phyloP scores from a whole-genome alignment of 352 stramenopile species.

The Halophytophthora polymorphica region DNA sequence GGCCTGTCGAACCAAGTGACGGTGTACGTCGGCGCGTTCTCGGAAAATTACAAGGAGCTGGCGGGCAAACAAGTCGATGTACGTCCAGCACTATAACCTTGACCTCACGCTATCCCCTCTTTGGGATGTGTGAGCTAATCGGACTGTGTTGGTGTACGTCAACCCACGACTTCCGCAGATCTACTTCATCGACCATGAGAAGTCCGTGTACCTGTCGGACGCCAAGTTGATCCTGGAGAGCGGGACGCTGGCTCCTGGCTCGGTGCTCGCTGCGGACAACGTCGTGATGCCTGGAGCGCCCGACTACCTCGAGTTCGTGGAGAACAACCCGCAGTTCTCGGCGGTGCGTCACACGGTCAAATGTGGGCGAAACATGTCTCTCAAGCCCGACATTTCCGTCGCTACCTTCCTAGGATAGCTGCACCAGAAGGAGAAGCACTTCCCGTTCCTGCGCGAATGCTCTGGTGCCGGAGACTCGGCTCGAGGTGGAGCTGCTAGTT shows the following conservation, averaged over 20 bases:
- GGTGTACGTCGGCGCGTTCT: constrained; percentile 35
- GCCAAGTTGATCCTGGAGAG: constrained; percentile 46
- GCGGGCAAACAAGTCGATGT: constrained; percentile 40
- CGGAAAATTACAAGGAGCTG: constrained; percentile 32
- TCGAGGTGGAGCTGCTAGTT: too few relatives aligned
- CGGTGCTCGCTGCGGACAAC: constrained; percentile 44
- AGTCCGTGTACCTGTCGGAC: constrained; percentile 38
- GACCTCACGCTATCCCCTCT: too few relatives aligned
- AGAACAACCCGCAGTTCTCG: constrained; percentile 35
- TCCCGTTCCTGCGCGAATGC: too few relatives aligned
- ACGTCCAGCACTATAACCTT: constrained; percentile 18
- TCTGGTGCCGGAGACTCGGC: too few relatives aligned
- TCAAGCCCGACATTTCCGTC: constrained; percentile 2
- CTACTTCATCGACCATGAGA: constrained; percentile 58
- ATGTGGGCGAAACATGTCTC: not conserved
- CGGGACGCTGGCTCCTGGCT: constrained; percentile 28
- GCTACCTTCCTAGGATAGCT: constrained; percentile 9
- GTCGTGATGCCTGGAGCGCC: constrained; percentile 38
- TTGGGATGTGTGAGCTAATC: too few relatives aligned
- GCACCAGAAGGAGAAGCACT: too few relatives aligned
- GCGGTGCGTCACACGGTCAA: constrained; percentile 12
- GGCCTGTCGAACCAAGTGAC: constrained; percentile 47
- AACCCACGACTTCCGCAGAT: constrained; percentile 13
- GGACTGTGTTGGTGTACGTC: too few relatives aligned
- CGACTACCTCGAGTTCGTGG: constrained; percentile 44